These are phyloP conservation scores for Fonsecaea erecta DNA, from an alignment of 2,329 filamentous ascomycete species.

Conservation along the genomic window DNA sequence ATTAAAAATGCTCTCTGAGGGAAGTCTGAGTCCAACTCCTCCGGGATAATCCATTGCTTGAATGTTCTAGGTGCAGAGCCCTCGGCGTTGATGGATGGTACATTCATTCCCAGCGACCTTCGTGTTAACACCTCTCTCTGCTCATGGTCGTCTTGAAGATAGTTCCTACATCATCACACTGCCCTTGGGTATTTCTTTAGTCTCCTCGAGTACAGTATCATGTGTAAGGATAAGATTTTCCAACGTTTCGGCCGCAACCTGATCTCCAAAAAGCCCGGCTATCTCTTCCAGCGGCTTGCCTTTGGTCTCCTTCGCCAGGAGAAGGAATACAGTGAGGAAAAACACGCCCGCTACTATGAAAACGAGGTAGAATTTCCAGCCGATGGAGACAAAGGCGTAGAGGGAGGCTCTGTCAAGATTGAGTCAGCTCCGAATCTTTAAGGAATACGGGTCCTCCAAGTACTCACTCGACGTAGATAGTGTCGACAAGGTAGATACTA, in stretches of 20 bases:
- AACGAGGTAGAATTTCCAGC: conserved; percentile 42
- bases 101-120: no score
- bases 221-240: background rate
- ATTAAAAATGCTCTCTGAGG: no score
- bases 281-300: conserved; percentile 41
- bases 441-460: background rate
- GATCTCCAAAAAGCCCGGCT: conserved; percentile 36
- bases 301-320: conserved; percentile 39
- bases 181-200: background rate
- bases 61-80: no score
- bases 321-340: conserved; percentile 20
- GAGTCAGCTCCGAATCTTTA: background rate
- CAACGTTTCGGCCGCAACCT: background rate
- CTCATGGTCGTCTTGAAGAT: background rate
- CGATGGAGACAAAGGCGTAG: conserved; percentile 41
- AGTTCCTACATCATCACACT: background rate
- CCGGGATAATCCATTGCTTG: no score
- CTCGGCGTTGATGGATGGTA: no score
- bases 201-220: conserved; percentile 1
- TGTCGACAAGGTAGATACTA: conserved; percentile 17
- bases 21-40: no score
- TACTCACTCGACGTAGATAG: conserved; percentile 18
- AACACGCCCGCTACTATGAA: conserved; percentile 18
- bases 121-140: no score
- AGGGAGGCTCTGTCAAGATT: background rate